Percentiles rank a stretch among this genome's conserved stretches.
Evolutionary conservation across 2,329 filamentous ascomycete species (phyloP).

Genomic region (Ophiostoma angusticollis): DNA sequence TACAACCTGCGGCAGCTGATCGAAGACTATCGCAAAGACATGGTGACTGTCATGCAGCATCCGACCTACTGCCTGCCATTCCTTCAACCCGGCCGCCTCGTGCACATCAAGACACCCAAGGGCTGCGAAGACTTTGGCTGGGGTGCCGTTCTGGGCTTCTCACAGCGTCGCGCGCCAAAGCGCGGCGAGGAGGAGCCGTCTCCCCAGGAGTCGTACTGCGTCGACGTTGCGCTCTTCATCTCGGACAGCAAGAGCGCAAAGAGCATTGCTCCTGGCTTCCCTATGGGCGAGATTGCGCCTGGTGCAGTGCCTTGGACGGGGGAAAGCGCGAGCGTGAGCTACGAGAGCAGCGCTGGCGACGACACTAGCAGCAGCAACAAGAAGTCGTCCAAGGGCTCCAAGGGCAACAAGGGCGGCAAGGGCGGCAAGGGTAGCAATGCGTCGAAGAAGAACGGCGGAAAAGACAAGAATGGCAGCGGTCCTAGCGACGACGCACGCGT

Average conservation of each 20-base stretch:
- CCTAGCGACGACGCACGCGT: slow-evolving; percentile 34
- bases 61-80: slow-evolving; percentile 77
- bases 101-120: slow-evolving; percentile 66
- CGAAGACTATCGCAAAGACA: slow-evolving; percentile 71
- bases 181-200: slow-evolving; percentile 50
- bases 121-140: slow-evolving; percentile 81
- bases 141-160: slow-evolving; percentile 75
- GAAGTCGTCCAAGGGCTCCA: not conserved
- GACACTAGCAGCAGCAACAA: not conserved
- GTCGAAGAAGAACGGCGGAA: not conserved
- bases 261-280: slow-evolving; percentile 27
- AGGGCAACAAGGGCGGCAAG: slow-evolving; percentile 1
- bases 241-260: slow-evolving; percentile 33
- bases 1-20: slow-evolving; percentile 81
- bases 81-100: slow-evolving; percentile 73
- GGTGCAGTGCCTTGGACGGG: slow-evolving; percentile 47
- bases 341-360: not conserved
- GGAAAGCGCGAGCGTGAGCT: not conserved
- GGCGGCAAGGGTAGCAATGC: not conserved
- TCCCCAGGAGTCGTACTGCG: slow-evolving; percentile 65
- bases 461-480: slow-evolving; percentile 1
- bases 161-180: slow-evolving; percentile 51
- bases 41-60: slow-evolving; percentile 83
- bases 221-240: slow-evolving; percentile 65
- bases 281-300: slow-evolving; percentile 39